Base-by-base conservation (phyloP, 495 filamentous ascomycete species). In the Penicillium cosmopolitanum region DNA sequence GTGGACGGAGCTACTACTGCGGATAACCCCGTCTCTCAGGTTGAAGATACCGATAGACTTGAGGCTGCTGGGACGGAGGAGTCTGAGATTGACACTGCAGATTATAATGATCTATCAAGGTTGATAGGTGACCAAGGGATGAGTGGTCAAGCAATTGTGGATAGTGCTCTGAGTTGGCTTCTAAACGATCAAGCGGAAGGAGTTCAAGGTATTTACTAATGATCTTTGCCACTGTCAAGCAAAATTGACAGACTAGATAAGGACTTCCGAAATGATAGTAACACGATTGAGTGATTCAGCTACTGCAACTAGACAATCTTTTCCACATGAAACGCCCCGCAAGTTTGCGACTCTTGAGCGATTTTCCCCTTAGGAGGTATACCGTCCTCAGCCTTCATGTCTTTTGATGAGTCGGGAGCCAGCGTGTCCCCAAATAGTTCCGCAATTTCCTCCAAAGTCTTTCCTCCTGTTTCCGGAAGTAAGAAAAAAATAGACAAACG, bases 401-500 rank as follows among this genome's bases (percentile, higher is more conserved):
- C 42, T 44, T 44, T 44, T 1, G 42, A n/a, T 19, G 16, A 6
- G 6, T 16, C 42, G 18, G 10, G 10, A 4, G 44, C 58, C 19
- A 48, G 16, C 42, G 15, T 31, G 19, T 77, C 77, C 0, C 75
- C 78, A 65, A 82, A 82, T 44, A 80, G 52, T 23, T 80, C 61
- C 65, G 80, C 79, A 57, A 44, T 18, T 2, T 44, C 42, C n/a
- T 44, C 42, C 42, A 44, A 44, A 8, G 42, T 68, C 34, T 80
- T 58, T 34, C 75, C 69, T 28, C 74, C 75, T 0, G 80, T 81
- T 61, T 81, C 80, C 51, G 74, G 77, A 57, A 82, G 76, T 25
- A 77, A 66, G 66, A 80, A 75, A 54, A 54, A 69, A 79, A 16
- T 81, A 75, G 1, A 77, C 67, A 0, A 61, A 63, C 57, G 56